Base-by-base conservation (phyloP, 768 basidiomycete genomes). In the Leccinellum luteum region DNA sequence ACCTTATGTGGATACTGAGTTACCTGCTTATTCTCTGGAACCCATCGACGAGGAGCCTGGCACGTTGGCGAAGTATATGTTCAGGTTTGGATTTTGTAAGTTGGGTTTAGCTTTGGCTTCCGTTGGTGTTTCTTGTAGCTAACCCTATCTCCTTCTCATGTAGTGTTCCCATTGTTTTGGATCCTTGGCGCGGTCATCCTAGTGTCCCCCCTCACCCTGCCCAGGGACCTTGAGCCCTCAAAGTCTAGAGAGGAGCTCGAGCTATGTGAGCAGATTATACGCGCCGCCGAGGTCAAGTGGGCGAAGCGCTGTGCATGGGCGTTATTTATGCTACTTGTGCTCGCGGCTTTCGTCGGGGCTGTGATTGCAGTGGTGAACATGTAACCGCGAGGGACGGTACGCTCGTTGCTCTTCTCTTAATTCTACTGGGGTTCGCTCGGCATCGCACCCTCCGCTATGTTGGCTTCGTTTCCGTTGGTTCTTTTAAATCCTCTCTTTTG, bases 151-250 rank as follows among this genome's bases (percentile, higher is more conserved):
- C 0, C 31, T 10, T 21, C 21, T 28, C 56, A 15, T 59, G 1
- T 60, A 79, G 79, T 81, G 52, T 81, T 78, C 68, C 79, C 79
- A n/a, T 75, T 73, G 15, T 75, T 80, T 57, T 82, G 81, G 81
- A 44, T 79, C 21, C 63, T 77, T 6, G 79, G 79, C 17, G 64
- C 71, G 8, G 52, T 73, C 62, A 74, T 81, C 48, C 64, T 80
- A 19, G 43, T 73, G 47, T 76, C 70, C 6, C 78, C 80, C 1
- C 72, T 81, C n/a, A 60, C 61, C 34, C 73, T 70, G 5, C 78
- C 79, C 2, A 57, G 41, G 3, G 52, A 63, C 4, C 60, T 70
- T 14, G 65, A 63, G 31, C 56, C 68, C 28, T 60, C 70, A 12
- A 81, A 79, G 57, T 68, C 76, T 3, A 68, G 67, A 35, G 58